Conservation (phyloP, 2,329 filamentous ascomycete species). For the Fusarium sp. region DNA sequence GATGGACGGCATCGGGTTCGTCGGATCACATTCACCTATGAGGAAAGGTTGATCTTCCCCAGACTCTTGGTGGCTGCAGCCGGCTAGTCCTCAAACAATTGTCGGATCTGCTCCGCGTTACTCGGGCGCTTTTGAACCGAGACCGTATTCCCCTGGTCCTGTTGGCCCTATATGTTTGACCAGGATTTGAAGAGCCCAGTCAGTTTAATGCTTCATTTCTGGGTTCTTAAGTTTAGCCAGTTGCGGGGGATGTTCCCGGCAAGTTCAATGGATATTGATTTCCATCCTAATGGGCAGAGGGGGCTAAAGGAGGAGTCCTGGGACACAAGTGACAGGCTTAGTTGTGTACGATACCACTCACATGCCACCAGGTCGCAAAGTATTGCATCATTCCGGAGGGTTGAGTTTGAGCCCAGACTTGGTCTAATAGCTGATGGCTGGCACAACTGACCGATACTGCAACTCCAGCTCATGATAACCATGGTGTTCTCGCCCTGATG, state of each 20-base stretch:
- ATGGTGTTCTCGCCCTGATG: slow-evolving; percentile 1
- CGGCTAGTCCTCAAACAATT: slow-evolving; percentile 4
- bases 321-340: background rate
- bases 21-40: slow-evolving; percentile 9
- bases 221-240: slow-evolving; percentile 9
- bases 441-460: background rate
- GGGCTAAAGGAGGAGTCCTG: slow-evolving; percentile 3
- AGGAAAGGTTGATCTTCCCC: slow-evolving; percentile 15
- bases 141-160: background rate
- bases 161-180: slow-evolving; percentile 15
- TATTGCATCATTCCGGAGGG: background rate
- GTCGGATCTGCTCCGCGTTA: slow-evolving; percentile 16
- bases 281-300: background rate
- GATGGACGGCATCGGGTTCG: slow-evolving; percentile 14
- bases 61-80: slow-evolving; percentile 14
- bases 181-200: slow-evolving; percentile 26
- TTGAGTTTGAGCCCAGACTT: background rate
- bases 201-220: slow-evolving; percentile 11
- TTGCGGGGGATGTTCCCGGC: slow-evolving; percentile 16
- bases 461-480: background rate
- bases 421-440: background rate
- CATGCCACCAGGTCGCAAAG: slow-evolving; percentile 4
- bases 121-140: slow-evolving; percentile 26
- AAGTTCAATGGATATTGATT: slow-evolving; percentile 7
- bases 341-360: background rate